Percentiles rank a stretch among this genome's conserved stretches.
Evolutionary conservation across 441 rosid genomes (phyloP).

Genomic region (Adansonia rubrostipa): DNA sequence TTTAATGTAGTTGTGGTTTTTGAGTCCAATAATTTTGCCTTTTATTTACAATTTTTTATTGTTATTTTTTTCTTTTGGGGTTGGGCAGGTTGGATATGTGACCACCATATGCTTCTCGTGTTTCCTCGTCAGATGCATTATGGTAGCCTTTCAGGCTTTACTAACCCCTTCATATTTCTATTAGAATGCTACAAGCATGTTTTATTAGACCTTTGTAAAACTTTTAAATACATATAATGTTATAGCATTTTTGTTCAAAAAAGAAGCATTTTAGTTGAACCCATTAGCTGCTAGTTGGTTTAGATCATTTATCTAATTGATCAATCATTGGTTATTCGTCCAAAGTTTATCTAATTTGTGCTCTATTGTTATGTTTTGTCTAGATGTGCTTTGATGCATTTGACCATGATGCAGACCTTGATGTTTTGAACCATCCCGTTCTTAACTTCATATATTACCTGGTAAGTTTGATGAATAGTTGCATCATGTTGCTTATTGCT

Average conservation of each 20-base stretch:
- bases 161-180: neutral
- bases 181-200: slow-evolving; percentile 13
- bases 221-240: neutral
- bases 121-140: slow-evolving; percentile 84
- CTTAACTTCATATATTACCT: slow-evolving; percentile 81
- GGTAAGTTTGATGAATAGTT: slow-evolving; percentile 46
- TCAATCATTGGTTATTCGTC: neutral
- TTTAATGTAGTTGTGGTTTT: slow-evolving; percentile 7
- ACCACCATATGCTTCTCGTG: slow-evolving; percentile 87
- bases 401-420: slow-evolving; percentile 74
- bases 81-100: slow-evolving; percentile 88
- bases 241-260: neutral
- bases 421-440: slow-evolving; percentile 81
- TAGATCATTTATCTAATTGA: neutral
- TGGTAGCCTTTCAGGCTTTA: slow-evolving; percentile 53
- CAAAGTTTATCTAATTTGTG: slow-evolving; percentile 15
- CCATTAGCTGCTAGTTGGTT: slow-evolving; percentile 2
- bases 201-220: neutral
- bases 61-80: slow-evolving; percentile 11
- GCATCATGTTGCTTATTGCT: slow-evolving; percentile 14
- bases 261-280: slow-evolving; percentile 2
- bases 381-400: slow-evolving; percentile 90
- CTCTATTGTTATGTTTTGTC: slow-evolving; percentile 23
- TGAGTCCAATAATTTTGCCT: slow-evolving; percentile 6
- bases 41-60: neutral